Percentiles rank a stretch among this genome's conserved stretches.
Conservation (phyloP, 2,329 filamentous ascomycete species). For the Cryphonectria naterciae region DNA sequence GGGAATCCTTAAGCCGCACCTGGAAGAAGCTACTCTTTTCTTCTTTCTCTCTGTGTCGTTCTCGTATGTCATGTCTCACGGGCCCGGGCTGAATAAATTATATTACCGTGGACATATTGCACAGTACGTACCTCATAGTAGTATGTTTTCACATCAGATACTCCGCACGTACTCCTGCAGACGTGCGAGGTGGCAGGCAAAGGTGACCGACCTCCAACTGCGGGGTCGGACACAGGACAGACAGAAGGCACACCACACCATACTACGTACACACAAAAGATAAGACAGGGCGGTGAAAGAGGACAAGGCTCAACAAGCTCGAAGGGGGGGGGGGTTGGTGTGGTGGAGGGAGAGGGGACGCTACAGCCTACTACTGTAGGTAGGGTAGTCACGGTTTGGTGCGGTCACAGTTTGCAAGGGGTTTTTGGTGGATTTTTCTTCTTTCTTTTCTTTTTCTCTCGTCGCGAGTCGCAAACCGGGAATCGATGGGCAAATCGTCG, state of each 20-base stretch:
- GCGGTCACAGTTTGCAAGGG: not conserved
- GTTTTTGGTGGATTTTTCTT: not conserved
- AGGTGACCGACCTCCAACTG: not conserved
- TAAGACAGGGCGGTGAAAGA: slow-evolving; percentile 4
- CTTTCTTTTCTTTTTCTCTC: not conserved
- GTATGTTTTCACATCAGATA: not conserved
- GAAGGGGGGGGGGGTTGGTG: not conserved
- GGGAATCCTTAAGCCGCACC: not conserved
- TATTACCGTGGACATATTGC: not conserved
- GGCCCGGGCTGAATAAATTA: not conserved
- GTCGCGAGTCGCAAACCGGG: not conserved
- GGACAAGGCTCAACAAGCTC: not conserved
- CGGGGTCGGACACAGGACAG: not conserved
- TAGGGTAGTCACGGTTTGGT: not conserved
- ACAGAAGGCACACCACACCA: not conserved
- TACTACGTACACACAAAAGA: not conserved
- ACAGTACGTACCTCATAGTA: not conserved
- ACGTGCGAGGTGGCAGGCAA: not conserved
- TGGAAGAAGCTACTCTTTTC: not conserved
- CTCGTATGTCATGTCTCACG: not conserved
- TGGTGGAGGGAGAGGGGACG: no score
- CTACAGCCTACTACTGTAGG: not conserved
- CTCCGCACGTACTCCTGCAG: not conserved
- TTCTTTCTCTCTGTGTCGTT: not conserved
- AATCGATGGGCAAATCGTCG: not conserved